Evolutionary conservation across 2,329 filamentous ascomycete genomes (phyloP).

Genomic region (Penicillium sp.): DNA sequence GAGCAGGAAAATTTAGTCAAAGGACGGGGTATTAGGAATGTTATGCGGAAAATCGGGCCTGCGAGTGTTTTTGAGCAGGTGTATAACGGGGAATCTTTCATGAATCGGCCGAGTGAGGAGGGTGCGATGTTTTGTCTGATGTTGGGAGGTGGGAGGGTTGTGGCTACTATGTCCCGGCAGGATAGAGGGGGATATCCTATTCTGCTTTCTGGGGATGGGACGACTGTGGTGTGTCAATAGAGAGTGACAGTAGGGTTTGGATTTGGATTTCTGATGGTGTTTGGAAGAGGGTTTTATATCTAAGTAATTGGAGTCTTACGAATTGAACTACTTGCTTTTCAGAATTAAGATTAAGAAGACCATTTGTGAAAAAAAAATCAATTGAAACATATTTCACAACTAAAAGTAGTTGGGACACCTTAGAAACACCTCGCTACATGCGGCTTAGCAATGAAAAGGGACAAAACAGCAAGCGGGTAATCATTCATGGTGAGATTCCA

Average conservation of each 20-base stretch:
- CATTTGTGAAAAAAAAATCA: background rate
- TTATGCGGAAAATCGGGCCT: background rate
- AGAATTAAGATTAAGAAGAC: background rate
- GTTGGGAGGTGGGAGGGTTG: background rate
- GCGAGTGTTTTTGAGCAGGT: background rate
- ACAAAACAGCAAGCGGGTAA: slow-evolving; percentile 3
- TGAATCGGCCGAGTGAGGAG: background rate
- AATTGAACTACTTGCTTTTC: background rate
- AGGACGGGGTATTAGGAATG: background rate
- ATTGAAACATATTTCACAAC: background rate
- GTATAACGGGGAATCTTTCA: background rate
- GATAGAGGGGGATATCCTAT: background rate
- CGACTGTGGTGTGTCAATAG: background rate
- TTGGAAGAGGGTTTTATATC: background rate
- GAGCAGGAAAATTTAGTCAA: background rate
- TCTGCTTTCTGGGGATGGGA: background rate
- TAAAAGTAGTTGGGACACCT: background rate
- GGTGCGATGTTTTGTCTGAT: background rate
- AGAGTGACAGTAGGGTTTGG: no score
- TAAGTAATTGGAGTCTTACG: background rate
- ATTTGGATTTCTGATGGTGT: background rate
- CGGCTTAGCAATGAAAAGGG: background rate
- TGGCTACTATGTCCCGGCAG: background rate
- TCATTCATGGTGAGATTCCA: slow-evolving; percentile 52
- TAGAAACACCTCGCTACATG: slow-evolving; percentile 14